Percentiles rank a stretch among this genome's conserved stretches.
Evolutionary conservation across 1,139 yeast genomes (phyloP).

Genomic region (Suhomyces terraborum): DNA sequence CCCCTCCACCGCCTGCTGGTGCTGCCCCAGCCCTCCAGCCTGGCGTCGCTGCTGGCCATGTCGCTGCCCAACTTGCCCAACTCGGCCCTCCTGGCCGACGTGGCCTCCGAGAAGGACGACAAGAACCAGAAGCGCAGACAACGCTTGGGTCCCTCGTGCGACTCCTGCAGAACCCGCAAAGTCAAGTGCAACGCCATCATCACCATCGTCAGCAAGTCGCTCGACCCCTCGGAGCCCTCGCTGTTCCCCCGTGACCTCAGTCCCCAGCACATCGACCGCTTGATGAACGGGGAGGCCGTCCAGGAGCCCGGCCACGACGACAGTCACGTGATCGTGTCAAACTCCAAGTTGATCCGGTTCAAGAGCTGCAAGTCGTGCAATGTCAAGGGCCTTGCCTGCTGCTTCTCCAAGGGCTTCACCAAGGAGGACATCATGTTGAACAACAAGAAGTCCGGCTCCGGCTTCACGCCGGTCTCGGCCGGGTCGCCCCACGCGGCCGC

Average conservation of each 20-base stretch:
- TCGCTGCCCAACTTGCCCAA: conserved; percentile 13
- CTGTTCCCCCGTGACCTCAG: conserved; percentile 7
- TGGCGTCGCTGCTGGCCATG: conserved; percentile 14
- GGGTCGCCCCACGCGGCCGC: too few relatives aligned
- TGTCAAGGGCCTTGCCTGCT: conserved; percentile 45
- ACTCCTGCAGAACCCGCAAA: conserved; percentile 68
- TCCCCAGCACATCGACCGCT: conserved; percentile 9
- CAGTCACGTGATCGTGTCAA: conserved; percentile 22
- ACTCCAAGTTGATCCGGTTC: conserved; percentile 49
- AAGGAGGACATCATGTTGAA: conserved; percentile 51
- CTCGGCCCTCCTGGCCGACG: conserved; percentile 2
- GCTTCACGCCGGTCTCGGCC: too few relatives aligned
- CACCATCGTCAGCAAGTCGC: conserved; percentile 15
- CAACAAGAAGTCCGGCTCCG: conserved; percentile 20
- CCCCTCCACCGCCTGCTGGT: background rate
- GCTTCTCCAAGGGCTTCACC: conserved; percentile 60
- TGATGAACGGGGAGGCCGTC: conserved; percentile 15
- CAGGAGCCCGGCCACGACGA: conserved; percentile 12
- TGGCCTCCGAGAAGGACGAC: conserved; percentile 7
- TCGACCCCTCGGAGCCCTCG: conserved; percentile 7
- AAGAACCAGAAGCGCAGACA: conserved; percentile 48
- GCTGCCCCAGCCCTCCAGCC: conserved; percentile 1
- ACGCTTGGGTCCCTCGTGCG: conserved; percentile 76
- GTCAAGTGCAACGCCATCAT: conserved; percentile 76
- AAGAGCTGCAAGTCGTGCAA: conserved; percentile 53